These are phyloP conservation scores for Euphorbia peplus DNA, from an alignment of 345 rosid genomes.

Conservation along the genomic window DNA sequence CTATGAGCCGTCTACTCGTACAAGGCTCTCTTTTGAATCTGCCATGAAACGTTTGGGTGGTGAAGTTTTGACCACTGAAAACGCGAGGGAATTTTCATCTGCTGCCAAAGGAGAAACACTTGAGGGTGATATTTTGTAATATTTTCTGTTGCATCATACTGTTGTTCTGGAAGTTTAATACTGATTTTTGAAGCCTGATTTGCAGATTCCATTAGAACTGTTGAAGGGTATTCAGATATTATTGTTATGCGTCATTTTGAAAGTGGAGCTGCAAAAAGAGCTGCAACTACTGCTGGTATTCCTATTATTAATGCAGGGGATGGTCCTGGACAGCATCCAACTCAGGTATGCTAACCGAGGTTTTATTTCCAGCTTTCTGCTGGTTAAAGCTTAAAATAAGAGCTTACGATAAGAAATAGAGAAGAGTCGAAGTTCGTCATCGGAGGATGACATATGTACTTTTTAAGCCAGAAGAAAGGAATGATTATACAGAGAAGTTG, in stretches of 20 bases:
- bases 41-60: constrained; percentile 97
- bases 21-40: constrained; percentile 96
- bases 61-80: constrained; percentile 92
- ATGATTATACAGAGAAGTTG: constrained; percentile 1
- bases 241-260: constrained; percentile 96
- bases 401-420: not conserved
- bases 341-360: constrained; percentile 60
- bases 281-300: constrained; percentile 77
- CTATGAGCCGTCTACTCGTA: constrained; percentile 94
- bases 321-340: constrained; percentile 99
- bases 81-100: constrained; percentile 89
- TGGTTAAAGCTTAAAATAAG: not conserved
- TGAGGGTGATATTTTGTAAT: constrained; percentile 51
- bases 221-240: constrained; percentile 88
- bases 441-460: not conserved
- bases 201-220: constrained; percentile 87
- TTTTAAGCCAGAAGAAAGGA: too few relatives aligned
- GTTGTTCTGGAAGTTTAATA: not conserved
- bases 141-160: not conserved
- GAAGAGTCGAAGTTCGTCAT: not conserved
- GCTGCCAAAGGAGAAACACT: constrained; percentile 99
- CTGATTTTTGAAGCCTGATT: constrained; percentile 17
- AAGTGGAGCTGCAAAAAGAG: constrained; percentile 92
- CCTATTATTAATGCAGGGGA: constrained; percentile 97
- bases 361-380: too few relatives aligned